Conservation (phyloP, 306 rosid genomes). For the cucumber (Cucumis sativus) region DNA sequence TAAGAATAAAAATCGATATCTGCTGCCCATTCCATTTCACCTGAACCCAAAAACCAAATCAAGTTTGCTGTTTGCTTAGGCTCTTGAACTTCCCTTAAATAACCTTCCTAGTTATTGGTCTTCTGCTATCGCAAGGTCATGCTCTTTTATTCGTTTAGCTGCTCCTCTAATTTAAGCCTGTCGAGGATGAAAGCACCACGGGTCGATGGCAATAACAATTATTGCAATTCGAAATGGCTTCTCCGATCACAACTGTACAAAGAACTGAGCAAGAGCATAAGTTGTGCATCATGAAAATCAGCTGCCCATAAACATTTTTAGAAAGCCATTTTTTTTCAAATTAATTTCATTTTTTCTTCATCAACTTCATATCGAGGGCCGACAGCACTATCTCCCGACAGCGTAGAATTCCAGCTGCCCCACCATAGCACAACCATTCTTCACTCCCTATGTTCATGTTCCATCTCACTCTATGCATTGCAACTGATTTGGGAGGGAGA, state of each 20-base stretch:
- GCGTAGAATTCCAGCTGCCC: slow-evolving; percentile 74
- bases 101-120: background rate
- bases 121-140: background rate
- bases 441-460: slow-evolving; percentile 88
- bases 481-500: slow-evolving; percentile 54
- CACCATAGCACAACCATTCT: slow-evolving; percentile 84
- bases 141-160: background rate
- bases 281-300: background rate
- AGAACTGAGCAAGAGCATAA: background rate
- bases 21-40: background rate
- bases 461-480: slow-evolving; percentile 83
- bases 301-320: background rate
- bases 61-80: background rate
- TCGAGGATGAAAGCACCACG: background rate
- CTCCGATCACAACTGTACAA: background rate
- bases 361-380: slow-evolving; percentile 34
- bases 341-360: slow-evolving; percentile 31
- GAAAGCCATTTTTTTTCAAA: background rate
- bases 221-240: background rate
- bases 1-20: too few species aligned
- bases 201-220: background rate
- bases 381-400: slow-evolving; percentile 63
- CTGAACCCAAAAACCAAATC: background rate
- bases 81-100: background rate
- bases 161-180: background rate